These are phyloP conservation scores for Glebionis coronaria DNA, from an alignment of 129 eudicot species.

Conservation along the genomic window DNA sequence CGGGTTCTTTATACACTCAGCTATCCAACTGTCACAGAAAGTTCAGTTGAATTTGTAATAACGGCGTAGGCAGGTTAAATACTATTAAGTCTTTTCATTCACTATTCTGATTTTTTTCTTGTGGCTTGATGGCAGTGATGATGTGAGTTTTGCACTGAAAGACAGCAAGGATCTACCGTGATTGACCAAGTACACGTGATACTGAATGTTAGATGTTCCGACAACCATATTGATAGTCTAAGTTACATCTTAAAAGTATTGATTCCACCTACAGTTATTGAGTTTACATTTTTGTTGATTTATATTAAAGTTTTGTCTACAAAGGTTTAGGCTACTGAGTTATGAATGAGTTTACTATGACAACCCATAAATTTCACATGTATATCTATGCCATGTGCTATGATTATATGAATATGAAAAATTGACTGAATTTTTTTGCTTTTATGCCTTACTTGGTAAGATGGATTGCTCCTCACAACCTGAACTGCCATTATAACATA, in stretches of 20 bases:
- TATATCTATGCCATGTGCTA: too few species aligned
- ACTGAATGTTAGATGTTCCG: slow-evolving; percentile 11
- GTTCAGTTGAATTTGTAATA: background rate
- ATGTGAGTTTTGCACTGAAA: slow-evolving; percentile 89
- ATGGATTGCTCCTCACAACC: too few species aligned
- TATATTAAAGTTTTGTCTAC: slow-evolving; percentile 24
- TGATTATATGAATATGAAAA: too few species aligned
- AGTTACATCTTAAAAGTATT: slow-evolving; percentile 7
- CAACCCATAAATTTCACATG: too few species aligned
- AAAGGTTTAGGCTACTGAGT: slow-evolving; percentile 19
- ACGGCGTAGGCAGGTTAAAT: background rate
- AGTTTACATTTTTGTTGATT: slow-evolving; percentile 19
- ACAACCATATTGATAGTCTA: background rate
- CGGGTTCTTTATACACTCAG: background rate
- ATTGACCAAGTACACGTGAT: slow-evolving; percentile 78
- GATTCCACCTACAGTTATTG: slow-evolving; percentile 12
- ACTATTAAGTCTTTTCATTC: background rate
- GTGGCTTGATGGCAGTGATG: slow-evolving; percentile 62
- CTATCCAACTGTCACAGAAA: background rate
- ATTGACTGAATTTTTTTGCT: too few species aligned
- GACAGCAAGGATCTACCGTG: slow-evolving; percentile 88
- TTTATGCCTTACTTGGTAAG: too few species aligned
- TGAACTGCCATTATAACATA: too few species aligned
- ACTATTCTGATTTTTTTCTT: background rate
- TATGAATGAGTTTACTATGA: too few species aligned